Evolutionary conservation across 805 yeast species (phyloP).

Genomic region (Ogataea henricii): DNA sequence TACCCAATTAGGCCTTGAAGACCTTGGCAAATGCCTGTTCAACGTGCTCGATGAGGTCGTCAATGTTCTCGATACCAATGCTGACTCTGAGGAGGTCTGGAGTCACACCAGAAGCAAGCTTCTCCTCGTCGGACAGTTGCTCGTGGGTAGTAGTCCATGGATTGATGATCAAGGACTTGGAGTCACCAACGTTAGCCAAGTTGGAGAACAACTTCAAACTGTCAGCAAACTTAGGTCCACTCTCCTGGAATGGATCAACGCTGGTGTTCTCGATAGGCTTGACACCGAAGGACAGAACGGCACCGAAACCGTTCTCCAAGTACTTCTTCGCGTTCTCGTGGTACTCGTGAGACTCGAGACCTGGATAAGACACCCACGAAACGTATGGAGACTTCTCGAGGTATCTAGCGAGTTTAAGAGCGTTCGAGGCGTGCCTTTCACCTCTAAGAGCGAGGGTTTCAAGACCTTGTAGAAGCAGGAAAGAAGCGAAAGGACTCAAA

Average conservation of each 20-base stretch:
- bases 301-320: conserved; percentile 79
- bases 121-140: conserved; percentile 83
- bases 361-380: conserved; percentile 90
- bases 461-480: conserved; percentile 85
- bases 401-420: conserved; percentile 75
- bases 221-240: conserved; percentile 86
- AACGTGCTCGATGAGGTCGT: conserved; percentile 86
- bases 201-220: conserved; percentile 81
- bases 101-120: conserved; percentile 80
- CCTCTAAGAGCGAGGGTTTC: conserved; percentile 93
- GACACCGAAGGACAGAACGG: conserved; percentile 87
- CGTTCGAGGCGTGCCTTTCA: conserved; percentile 86
- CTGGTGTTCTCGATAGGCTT: conserved; percentile 54
- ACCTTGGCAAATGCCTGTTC: conserved; percentile 79
- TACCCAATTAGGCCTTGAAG: conserved; percentile 31
- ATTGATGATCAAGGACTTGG: conserved; percentile 91
- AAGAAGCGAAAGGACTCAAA: conserved; percentile 84
- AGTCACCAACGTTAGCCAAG: conserved; percentile 96
- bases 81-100: conserved; percentile 86
- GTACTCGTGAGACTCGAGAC: conserved; percentile 74
- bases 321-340: conserved; percentile 85
- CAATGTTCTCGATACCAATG: conserved; percentile 89
- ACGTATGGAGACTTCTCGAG: conserved; percentile 71
- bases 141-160: conserved; percentile 97
- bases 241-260: conserved; percentile 65